Percentiles rank a stretch among this genome's conserved stretches.
Evolutionary conservation across 225 moss, liverwort and hornwort genomes (phyloP).

Genomic region (Straminergon stramineum): DNA sequence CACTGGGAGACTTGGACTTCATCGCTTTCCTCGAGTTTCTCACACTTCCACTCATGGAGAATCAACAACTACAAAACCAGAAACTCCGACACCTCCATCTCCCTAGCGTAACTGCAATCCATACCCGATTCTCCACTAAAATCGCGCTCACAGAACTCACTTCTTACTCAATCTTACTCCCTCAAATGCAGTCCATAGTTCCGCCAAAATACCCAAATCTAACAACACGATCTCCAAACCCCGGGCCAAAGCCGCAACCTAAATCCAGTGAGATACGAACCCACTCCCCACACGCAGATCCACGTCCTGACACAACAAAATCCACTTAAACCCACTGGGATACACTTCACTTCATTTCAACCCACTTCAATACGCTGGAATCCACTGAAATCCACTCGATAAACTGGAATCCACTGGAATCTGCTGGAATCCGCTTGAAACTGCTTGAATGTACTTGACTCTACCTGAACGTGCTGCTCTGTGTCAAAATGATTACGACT

Average conservation of each 20-base stretch:
- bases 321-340: neutral
- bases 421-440: neutral
- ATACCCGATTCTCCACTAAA: neutral
- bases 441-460: too few relatives aligned
- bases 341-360: neutral
- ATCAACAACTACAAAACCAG: neutral
- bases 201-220: neutral
- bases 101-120: neutral
- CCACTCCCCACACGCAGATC: neutral
- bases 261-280: neutral
- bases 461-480: neutral
- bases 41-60: neutral
- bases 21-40: neutral
- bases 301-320: neutral
- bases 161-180: neutral
- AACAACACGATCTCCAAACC: neutral
- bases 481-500: neutral
- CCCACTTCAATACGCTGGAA: neutral
- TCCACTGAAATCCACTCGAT: neutral
- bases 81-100: neutral
- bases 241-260: neutral
- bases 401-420: neutral
- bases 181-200: neutral
- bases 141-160: neutral
- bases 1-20: conserved; percentile 31